Percentiles rank a stretch among this genome's conserved stretches.
These are phyloP conservation scores for Tulasnella sp. DNA, from an alignment of 768 basidiomycete genomes.

Conservation along the genomic window DNA sequence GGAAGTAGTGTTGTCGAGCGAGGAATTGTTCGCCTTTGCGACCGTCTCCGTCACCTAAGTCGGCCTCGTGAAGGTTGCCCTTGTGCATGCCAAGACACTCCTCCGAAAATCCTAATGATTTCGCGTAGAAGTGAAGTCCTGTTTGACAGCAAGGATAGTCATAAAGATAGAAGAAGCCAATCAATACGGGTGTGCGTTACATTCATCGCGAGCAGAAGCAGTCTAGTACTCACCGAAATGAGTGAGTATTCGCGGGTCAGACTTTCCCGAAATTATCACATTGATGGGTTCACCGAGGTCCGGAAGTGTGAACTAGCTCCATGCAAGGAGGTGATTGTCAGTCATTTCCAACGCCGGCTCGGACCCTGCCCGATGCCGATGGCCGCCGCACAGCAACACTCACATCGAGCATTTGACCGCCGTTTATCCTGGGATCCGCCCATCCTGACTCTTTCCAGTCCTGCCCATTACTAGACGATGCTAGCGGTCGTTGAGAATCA, in stretches of 20 bases:
- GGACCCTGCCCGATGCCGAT: neutral
- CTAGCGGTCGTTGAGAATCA: too few species aligned
- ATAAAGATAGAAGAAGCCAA: too few species aligned
- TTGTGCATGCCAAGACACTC: conserved; percentile 76
- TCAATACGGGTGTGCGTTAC: too few species aligned
- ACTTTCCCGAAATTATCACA: conserved; percentile 65
- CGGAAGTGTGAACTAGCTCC: neutral
- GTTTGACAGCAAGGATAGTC: neutral
- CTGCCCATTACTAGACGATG: neutral
- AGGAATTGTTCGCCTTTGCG: conserved; percentile 58
- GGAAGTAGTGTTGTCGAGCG: conserved; percentile 63
- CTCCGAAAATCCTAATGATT: conserved; percentile 70
- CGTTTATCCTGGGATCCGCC: conserved; percentile 60
- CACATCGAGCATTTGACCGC: conserved; percentile 71
- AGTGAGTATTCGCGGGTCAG: conserved; percentile 71
- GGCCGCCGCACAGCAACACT: conserved; percentile 25
- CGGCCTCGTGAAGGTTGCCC: conserved; percentile 63
- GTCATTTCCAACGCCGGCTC: neutral
- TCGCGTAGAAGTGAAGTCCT: conserved; percentile 22
- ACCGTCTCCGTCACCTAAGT: conserved; percentile 75
- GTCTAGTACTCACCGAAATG: too few species aligned
- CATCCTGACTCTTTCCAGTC: conserved; percentile 28
- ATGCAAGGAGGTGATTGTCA: conserved; percentile 1
- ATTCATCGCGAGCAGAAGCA: too few species aligned
- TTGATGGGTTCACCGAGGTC: conserved; percentile 72